These are phyloP conservation scores for Cytospora piceicola DNA, from an alignment of 2,329 filamentous ascomycete genomes.

Conservation along the genomic window DNA sequence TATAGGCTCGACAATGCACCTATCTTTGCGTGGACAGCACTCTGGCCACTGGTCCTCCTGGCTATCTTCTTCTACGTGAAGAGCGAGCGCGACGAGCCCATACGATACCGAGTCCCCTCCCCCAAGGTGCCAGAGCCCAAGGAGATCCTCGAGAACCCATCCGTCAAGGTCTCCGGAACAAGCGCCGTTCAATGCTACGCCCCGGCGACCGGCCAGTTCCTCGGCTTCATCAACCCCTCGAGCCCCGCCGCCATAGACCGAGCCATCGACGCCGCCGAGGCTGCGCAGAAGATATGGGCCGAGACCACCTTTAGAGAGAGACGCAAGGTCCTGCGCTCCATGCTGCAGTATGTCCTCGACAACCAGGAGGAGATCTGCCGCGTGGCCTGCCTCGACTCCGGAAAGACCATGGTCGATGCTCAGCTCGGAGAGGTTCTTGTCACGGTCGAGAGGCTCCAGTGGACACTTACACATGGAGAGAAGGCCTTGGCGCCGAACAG, in stretches of 20 bases:
- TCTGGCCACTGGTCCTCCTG: slow-evolving; percentile 22
- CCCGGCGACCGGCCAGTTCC: slow-evolving; percentile 83
- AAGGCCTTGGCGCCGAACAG: slow-evolving; percentile 71
- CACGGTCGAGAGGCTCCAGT: slow-evolving; percentile 89
- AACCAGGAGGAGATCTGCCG: slow-evolving; percentile 87
- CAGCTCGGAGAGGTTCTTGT: slow-evolving; percentile 93
- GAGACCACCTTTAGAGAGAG: slow-evolving; percentile 77
- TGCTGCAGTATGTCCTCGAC: slow-evolving; percentile 82
- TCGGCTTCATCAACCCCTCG: slow-evolving; percentile 78
- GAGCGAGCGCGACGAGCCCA: slow-evolving; percentile 46
- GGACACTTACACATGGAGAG: slow-evolving; percentile 92
- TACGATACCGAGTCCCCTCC: slow-evolving; percentile 63
- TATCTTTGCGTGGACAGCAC: slow-evolving; percentile 15
- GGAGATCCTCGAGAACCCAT: slow-evolving; percentile 61
- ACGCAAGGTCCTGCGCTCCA: slow-evolving; percentile 75
- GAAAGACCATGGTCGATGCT: slow-evolving; percentile 95
- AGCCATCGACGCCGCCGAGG: slow-evolving; percentile 71
- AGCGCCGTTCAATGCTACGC: slow-evolving; percentile 81
- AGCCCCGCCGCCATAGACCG: slow-evolving; percentile 78
- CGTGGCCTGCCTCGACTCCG: slow-evolving; percentile 87
- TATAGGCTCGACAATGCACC: slow-evolving; percentile 20
- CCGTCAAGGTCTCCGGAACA: slow-evolving; percentile 66
- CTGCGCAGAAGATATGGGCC: slow-evolving; percentile 78
- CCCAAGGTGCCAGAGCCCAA: slow-evolving; percentile 65
- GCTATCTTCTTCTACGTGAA: slow-evolving; percentile 14